These are phyloP conservation scores for Bonia amplexicaulis DNA, from an alignment of 176 grass and related monocot genomes.

Conservation along the genomic window DNA sequence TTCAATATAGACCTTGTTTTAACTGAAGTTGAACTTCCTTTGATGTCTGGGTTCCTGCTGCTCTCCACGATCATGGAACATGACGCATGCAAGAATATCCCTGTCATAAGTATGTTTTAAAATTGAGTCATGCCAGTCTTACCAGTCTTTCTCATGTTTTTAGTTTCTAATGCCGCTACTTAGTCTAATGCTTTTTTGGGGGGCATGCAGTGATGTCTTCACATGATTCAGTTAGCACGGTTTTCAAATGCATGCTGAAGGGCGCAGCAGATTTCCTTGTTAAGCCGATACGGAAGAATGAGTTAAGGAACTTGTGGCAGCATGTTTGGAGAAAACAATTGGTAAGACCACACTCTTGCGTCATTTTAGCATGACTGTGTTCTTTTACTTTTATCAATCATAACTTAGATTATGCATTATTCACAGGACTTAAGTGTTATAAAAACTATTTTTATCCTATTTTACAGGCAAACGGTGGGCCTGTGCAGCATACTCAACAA, in stretches of 20 bases:
- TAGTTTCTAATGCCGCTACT: not conserved
- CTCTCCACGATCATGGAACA: constrained; percentile 96
- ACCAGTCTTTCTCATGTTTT: not conserved
- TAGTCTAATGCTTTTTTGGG: not conserved
- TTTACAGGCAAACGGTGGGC: constrained; percentile 57
- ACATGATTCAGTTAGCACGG: constrained; percentile 84
- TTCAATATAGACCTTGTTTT: constrained; percentile 87
- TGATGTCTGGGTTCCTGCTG: constrained; percentile 83
- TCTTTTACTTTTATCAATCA: not conserved
- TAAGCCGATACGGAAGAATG: constrained; percentile 94
- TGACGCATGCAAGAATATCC: constrained; percentile 81
- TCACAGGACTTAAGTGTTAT: not conserved
- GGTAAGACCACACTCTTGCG: constrained; percentile 37
- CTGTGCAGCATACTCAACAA: constrained; percentile 38
- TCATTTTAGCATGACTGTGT: not conserved
- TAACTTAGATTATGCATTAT: not conserved
- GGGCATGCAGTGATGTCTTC: constrained; percentile 95
- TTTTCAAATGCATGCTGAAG: constrained; percentile 99
- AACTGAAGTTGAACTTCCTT: constrained; percentile 90
- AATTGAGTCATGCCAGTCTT: not conserved
- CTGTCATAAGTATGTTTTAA: constrained; percentile 82
- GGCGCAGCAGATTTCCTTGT: constrained; percentile 96
- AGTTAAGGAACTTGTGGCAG: constrained; percentile 92
- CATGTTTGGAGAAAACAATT: constrained; percentile 98
- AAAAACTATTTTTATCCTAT: constrained; percentile 15